Percentiles rank a stretch among this genome's conserved stretches.
Evolutionary conservation across 495 filamentous ascomycete species (phyloP).

Genomic region (Pseudotulostoma volvatum): DNA sequence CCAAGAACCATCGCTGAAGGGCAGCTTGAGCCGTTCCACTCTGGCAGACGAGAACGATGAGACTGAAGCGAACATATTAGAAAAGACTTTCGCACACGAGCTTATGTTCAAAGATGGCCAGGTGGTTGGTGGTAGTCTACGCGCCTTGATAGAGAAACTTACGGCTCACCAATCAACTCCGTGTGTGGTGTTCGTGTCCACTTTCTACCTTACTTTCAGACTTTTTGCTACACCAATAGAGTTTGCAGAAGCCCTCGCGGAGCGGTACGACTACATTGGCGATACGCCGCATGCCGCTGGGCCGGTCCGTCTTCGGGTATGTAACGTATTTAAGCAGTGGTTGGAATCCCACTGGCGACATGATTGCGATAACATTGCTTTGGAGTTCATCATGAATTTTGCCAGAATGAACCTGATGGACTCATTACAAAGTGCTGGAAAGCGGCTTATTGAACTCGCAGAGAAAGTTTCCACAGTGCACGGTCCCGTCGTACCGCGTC

Average conservation of each 20-base stretch:
- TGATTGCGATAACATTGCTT: conserved; percentile 55
- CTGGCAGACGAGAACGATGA: conserved; percentile 61
- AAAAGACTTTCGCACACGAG: conserved; percentile 80
- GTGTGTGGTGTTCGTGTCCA: conserved; percentile 79
- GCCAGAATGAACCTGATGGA: conserved; percentile 52
- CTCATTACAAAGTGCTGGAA: conserved; percentile 58
- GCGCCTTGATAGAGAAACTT: conserved; percentile 81
- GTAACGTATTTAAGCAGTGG: conserved; percentile 96
- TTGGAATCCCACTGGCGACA: conserved; percentile 90
- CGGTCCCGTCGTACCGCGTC: conserved; percentile 66
- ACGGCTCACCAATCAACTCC: conserved; percentile 89
- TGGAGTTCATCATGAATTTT: conserved; percentile 62
- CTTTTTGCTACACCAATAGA: conserved; percentile 73
- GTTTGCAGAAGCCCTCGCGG: conserved; percentile 65
- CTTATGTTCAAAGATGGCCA: conserved; percentile 90
- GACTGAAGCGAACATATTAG: conserved; percentile 61
- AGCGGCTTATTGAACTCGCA: conserved; percentile 59
- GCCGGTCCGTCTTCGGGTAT: conserved; percentile 78
- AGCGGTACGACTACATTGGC: conserved; percentile 82
- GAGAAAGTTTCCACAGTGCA: conserved; percentile 65
- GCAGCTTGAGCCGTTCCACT: conserved; percentile 39
- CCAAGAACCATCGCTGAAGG: conserved; percentile 34
- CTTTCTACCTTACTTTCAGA: conserved; percentile 95
- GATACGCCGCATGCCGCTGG: conserved; percentile 54
- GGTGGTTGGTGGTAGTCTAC: conserved; percentile 80